These are phyloP conservation scores for Fusarium napiforme DNA, from an alignment of 2,329 filamentous ascomycete genomes.

Conservation along the genomic window DNA sequence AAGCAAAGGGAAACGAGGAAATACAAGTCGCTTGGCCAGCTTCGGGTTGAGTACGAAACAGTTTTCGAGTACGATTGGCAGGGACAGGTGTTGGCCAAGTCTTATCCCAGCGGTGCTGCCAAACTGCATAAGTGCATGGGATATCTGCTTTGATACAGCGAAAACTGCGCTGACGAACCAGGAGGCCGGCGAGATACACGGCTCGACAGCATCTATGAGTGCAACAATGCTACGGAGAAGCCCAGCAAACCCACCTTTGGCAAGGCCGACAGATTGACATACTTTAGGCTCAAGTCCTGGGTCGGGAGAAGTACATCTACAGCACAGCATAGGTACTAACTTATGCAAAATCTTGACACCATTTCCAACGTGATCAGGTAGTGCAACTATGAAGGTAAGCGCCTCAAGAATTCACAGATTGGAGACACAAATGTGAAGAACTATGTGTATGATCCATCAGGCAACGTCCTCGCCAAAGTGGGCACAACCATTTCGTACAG, in stretches of 20 bases:
- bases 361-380: not conserved
- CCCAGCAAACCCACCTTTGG: too few relatives aligned
- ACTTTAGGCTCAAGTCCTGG: not conserved
- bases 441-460: not conserved
- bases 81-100: not conserved
- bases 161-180: fast-evolving
- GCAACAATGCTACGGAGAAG: not conserved
- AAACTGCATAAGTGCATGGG: not conserved
- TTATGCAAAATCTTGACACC: not conserved
- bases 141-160: not conserved
- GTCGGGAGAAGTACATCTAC: not conserved
- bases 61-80: not conserved
- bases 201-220: not conserved
- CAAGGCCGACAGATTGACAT: not conserved
- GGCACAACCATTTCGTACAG: not conserved
- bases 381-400: not conserved
- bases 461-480: not conserved
- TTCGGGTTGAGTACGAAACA: not conserved
- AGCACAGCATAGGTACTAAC: too few relatives aligned
- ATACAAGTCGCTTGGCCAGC: not conserved
- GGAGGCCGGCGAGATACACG: not conserved
- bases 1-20: too few relatives aligned
- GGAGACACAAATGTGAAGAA: not conserved
- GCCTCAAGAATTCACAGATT: not conserved
- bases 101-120: not conserved